Evolutionary conservation across 176 grass and related monocot genomes (phyloP).

Genomic region (Triticum dicoccoides): DNA sequence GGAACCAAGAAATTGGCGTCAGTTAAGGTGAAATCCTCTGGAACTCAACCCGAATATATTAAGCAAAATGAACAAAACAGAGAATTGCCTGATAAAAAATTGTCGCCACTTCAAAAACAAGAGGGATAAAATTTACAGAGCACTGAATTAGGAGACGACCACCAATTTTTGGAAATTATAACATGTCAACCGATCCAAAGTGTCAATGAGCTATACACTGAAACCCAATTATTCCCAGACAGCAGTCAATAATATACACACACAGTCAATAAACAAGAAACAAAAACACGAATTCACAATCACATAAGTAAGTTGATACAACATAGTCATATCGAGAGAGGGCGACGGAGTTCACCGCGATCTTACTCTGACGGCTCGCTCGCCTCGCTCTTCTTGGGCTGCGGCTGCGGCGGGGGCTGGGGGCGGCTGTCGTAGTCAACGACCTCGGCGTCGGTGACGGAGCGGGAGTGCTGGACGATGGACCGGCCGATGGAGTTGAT

Average conservation of each 20-base stretch:
- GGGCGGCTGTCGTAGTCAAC: constrained; percentile 87
- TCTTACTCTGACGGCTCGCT: constrained; percentile 26
- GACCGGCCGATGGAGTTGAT: constrained; percentile 97
- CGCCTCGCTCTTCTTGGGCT: neutral
- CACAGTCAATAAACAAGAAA: neutral
- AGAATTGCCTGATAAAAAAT: neutral
- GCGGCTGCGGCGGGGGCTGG: constrained; percentile 16
- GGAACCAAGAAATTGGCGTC: neutral
- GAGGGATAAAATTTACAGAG: neutral
- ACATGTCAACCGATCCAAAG: neutral
- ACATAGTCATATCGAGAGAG: constrained; percentile 2
- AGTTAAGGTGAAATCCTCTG: neutral
- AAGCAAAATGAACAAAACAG: neutral
- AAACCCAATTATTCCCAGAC: constrained; percentile 7
- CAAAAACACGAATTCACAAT: neutral
- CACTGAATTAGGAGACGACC: neutral
- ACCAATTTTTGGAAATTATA: neutral
- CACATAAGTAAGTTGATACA: constrained; percentile 15
- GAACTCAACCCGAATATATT: neutral
- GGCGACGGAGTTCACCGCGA: constrained; percentile 15
- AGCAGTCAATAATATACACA: constrained; percentile 27
- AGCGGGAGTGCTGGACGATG: constrained; percentile 97
- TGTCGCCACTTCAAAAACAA: neutral
- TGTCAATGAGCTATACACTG: neutral
- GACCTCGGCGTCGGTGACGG: constrained; percentile 81